Conservation (phyloP, 192 early-diverging fungal species). For the Haplosporangium gracile region DNA sequence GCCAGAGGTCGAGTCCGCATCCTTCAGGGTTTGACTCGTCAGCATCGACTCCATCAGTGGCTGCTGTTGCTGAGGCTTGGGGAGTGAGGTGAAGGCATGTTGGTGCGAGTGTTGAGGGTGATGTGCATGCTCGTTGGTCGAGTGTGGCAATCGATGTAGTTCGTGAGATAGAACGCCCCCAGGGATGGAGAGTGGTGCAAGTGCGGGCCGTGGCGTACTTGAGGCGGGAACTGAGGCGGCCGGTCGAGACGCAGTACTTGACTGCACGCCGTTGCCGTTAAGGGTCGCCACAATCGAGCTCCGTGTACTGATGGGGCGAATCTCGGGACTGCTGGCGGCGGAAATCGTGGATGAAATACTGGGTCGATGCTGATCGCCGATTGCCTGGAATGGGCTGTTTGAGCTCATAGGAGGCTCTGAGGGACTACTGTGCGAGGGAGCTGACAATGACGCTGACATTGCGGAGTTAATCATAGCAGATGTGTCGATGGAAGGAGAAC, state of each 20-base stretch:
- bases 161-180: neutral
- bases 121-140: conserved; percentile 1
- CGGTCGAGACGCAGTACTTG: neutral
- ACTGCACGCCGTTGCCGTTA: neutral
- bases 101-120: conserved; percentile 17
- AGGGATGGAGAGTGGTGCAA: conserved; percentile 1
- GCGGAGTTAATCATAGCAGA: conserved; percentile 6
- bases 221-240: neutral
- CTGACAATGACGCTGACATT: neutral
- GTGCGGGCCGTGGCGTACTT: neutral
- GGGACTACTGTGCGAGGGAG: neutral
- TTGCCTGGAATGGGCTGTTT: neutral
- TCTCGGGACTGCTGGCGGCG: conserved; percentile 2
- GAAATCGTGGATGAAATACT: neutral
- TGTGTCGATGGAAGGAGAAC: conserved; percentile 41
- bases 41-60: neutral
- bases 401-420: neutral
- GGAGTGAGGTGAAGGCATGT: conserved; percentile 2
- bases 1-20: conserved; percentile 23
- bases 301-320: neutral
- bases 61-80: neutral
- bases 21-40: conserved; percentile 28
- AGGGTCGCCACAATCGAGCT: neutral
- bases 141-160: conserved; percentile 15
- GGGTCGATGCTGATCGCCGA: neutral